phyloP scores from a whole-genome alignment of 257 asterid genomes.

The Echites panduratus region DNA sequence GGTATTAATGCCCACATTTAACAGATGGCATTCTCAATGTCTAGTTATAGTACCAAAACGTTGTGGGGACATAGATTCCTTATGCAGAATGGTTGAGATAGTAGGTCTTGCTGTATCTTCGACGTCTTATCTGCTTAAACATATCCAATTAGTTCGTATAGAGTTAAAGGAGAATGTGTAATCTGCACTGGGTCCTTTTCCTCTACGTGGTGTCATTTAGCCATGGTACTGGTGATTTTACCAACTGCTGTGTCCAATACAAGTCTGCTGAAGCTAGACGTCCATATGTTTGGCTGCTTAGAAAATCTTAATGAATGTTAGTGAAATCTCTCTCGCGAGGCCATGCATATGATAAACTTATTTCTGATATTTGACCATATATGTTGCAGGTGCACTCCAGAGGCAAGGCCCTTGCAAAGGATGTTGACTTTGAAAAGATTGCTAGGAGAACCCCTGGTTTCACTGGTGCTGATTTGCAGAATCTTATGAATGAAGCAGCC shows the following conservation, averaged over 20 bases:
- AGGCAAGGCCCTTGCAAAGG: conserved; percentile 96
- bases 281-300: not conserved
- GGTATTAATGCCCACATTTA: not conserved
- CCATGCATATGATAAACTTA: not conserved
- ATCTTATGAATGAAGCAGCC: conserved; percentile 99
- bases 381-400: conserved; percentile 70
- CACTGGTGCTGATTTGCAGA: conserved; percentile 97
- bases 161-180: not conserved
- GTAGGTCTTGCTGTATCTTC: not conserved
- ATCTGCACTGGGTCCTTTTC: not conserved
- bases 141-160: not conserved
- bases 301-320: not conserved
- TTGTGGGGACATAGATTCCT: not conserved
- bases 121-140: not conserved
- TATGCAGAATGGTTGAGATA: not conserved
- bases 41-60: not conserved
- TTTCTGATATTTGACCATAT: not conserved
- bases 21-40: not conserved
- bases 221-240: not conserved
- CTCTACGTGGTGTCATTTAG: not conserved
- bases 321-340: not conserved
- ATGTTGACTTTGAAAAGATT: conserved; percentile 92
- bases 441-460: conserved; percentile 97
- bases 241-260: not conserved
- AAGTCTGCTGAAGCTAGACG: not conserved